phyloP scores from a whole-genome alignment of 192 early-diverging fungal species.

The Phycomyces blakesleeanus region DNA sequence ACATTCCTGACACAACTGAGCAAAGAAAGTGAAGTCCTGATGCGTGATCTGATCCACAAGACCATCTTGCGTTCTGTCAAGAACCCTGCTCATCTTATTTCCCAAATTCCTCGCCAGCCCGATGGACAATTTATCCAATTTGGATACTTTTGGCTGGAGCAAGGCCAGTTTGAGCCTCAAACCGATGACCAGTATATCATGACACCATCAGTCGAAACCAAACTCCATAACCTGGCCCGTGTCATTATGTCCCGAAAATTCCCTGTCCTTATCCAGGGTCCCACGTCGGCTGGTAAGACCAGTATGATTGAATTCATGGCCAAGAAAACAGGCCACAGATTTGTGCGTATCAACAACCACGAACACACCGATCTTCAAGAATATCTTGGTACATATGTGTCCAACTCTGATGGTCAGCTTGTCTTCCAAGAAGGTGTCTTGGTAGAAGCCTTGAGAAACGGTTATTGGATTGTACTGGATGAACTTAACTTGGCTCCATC shows the following conservation, averaged over 20 bases:
- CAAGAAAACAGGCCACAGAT: constrained; percentile 81
- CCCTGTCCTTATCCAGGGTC: constrained; percentile 97
- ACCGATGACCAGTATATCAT: constrained; percentile 68
- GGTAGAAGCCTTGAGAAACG: constrained; percentile 88
- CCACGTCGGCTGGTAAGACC: constrained; percentile 96
- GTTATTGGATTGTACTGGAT: constrained; percentile 98
- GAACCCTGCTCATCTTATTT: constrained; percentile 50
- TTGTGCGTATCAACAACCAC: constrained; percentile 99
- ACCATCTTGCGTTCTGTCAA: constrained; percentile 56
- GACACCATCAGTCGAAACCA: constrained; percentile 81
- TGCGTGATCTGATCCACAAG: constrained; percentile 54
- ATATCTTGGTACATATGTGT: constrained; percentile 91
- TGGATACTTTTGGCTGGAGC: constrained; percentile 84
- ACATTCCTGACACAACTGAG: constrained; percentile 91
- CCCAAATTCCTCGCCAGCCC: constrained; percentile 58
- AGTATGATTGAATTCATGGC: constrained; percentile 98
- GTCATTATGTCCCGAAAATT: constrained; percentile 87
- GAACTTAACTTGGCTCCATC: constrained; percentile 97
- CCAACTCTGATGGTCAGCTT: constrained; percentile 74
- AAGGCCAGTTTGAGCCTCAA: constrained; percentile 33
- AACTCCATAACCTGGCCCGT: constrained; percentile 84
- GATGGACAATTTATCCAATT: constrained; percentile 62
- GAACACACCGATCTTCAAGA: constrained; percentile 98
- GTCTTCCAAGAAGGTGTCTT: constrained; percentile 96
- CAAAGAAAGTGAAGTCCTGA: constrained; percentile 56